Evolutionary conservation across 805 yeast genomes (phyloP), one percentile per base, ranked within the genome.

Genomic region (Zygotorulaspora danielsina): DNA sequence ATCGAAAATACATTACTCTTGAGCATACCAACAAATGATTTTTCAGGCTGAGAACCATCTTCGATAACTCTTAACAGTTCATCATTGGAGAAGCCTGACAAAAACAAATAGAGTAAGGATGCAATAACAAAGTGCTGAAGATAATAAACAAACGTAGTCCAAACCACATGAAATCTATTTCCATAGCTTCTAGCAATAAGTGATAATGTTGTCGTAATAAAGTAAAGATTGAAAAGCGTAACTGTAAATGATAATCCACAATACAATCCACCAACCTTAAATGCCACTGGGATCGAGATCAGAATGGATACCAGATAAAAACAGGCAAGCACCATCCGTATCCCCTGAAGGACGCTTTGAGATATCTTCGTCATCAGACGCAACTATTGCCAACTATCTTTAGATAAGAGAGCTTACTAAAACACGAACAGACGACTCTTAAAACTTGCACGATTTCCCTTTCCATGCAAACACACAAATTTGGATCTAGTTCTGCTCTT

Each of bases 171-270:
- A 27, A 51, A 41, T 17, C 34, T 43, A 13, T 38, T 48, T 12
- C 53, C 50, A 26, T 46, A 39, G 36, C 52, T 56, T 30, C 63
- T 54, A 1, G 67, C 58, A 7, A 79, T 49, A 20, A 87, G 69
- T 42, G 94, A 71, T 20, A 87, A 54, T 1, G 94, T 79, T 6
- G 96, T 85, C 39, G 86, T 66, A 5, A 75, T 58, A 45, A 85
- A 80, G 62, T 88, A 89, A 38, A 83, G 63, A 30, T 75, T 67
- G 39, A 85, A 75, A 34, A 90, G 71, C 5, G 95, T 80, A 21
- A 79, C 72, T 0, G 90, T 79, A 60, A 79, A 93, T 13, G 94
- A 78, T 44, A 93, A 67, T 1, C 98, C 98, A 63, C 97, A 90
- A 40, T 78, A 72, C 13, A 81, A 73, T 1, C 97, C 97, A 7